phyloP scores from a whole-genome alignment of 305 asterid genomes.

The Ilex paraguariensis region DNA sequence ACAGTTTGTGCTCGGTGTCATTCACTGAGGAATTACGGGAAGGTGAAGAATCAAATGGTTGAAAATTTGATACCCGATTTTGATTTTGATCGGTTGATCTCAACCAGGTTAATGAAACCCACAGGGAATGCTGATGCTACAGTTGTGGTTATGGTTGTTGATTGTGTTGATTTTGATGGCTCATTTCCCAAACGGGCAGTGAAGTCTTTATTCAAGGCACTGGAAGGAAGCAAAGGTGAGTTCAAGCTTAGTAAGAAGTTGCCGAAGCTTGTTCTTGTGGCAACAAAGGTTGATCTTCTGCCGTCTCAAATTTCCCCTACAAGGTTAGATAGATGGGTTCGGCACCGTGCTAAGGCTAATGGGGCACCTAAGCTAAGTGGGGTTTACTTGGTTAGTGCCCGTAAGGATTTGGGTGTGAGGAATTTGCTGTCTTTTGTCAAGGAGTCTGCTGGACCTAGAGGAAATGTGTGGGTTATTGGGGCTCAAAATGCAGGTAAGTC shows the following conservation, averaged over 20 bases:
- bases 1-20: conserved; percentile 89
- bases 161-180: conserved; percentile 90
- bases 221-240: conserved; percentile 48
- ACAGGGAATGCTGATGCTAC: conserved; percentile 82
- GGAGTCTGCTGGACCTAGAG: conserved; percentile 88
- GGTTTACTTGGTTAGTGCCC: conserved; percentile 83
- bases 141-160: conserved; percentile 90
- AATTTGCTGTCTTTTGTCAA: conserved; percentile 68
- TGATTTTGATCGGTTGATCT: conserved; percentile 75
- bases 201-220: conserved; percentile 67
- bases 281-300: conserved; percentile 93
- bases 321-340: conserved; percentile 82
- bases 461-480: conserved; percentile 96
- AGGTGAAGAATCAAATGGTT: conserved; percentile 69
- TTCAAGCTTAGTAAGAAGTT: conserved; percentile 44
- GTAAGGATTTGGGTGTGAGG: conserved; percentile 88
- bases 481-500: conserved; percentile 97
- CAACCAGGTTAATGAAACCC: conserved; percentile 71
- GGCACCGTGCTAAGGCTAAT: conserved; percentile 79
- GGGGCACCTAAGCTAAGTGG: conserved; percentile 91
- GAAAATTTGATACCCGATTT: conserved; percentile 90
- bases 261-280: conserved; percentile 91
- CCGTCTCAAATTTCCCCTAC: conserved; percentile 89
- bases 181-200: conserved; percentile 93
- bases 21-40: conserved; percentile 82